Conservation (phyloP, 192 early-diverging fungal genomes). For the Glomus cerebriforme region DNA sequence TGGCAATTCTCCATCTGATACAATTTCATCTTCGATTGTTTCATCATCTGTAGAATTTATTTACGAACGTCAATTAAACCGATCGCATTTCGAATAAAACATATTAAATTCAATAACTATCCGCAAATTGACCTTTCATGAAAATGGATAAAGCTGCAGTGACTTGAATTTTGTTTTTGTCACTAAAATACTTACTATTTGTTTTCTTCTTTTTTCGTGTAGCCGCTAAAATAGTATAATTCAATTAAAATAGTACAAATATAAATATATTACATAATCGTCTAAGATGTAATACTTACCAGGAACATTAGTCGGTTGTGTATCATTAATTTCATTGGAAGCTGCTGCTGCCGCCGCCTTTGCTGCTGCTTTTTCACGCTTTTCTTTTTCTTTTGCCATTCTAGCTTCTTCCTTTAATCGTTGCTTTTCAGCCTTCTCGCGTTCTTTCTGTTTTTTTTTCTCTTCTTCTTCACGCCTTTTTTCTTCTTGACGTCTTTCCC, state of each 20-base stretch:
- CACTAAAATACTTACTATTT: constrained; percentile 12
- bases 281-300: background rate
- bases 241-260: background rate
- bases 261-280: background rate
- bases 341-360: background rate
- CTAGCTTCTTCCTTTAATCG: constrained; percentile 25
- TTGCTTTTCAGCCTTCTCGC: constrained; percentile 24
- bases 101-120: background rate
- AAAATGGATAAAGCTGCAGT: too few species aligned
- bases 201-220: constrained; percentile 27
- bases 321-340: background rate
- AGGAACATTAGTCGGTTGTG: background rate
- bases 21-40: constrained; percentile 6
- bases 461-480: constrained; percentile 28
- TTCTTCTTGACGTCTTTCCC: constrained; percentile 30
- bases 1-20: constrained; percentile 7
- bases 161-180: too few species aligned
- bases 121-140: too few species aligned
- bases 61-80: too few species aligned
- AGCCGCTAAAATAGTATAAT: background rate
- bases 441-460: constrained; percentile 14
- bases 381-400: constrained; percentile 29
- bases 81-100: too few species aligned
- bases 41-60: background rate
- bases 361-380: constrained; percentile 16